These are phyloP conservation scores for Fusarium coffeatum DNA, from an alignment of 2,329 filamentous ascomycete genomes.

Conservation along the genomic window DNA sequence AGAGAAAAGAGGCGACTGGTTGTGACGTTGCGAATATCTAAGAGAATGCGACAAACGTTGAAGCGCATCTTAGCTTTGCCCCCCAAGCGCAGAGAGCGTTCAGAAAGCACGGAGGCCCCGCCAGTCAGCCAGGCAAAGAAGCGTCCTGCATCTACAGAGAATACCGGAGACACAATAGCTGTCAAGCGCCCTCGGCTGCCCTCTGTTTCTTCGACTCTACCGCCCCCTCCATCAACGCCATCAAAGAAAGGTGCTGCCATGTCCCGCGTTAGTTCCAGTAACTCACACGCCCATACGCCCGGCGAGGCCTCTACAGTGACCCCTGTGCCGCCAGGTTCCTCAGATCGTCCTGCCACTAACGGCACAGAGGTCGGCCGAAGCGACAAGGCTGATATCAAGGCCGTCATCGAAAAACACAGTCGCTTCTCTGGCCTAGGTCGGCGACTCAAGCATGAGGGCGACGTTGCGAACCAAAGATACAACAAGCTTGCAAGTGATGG, in stretches of 20 bases:
- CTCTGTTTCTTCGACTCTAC: constrained; percentile 52
- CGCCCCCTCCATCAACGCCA: constrained; percentile 63
- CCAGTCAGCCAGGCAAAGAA: constrained; percentile 57
- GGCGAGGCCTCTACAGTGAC: constrained; percentile 56
- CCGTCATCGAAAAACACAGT: constrained; percentile 52
- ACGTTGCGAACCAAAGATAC: constrained; percentile 54
- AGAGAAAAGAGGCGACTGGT: constrained; percentile 50
- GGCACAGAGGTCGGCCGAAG: constrained; percentile 48
- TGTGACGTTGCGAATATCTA: constrained; percentile 63
- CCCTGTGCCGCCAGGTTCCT: constrained; percentile 43
- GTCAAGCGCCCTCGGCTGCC: constrained; percentile 58
- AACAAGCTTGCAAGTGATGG: constrained; percentile 41
- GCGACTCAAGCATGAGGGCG: constrained; percentile 66
- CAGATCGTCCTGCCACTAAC: constrained; percentile 47
- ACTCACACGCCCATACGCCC: constrained; percentile 64
- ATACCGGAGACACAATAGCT: constrained; percentile 52
- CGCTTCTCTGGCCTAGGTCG: constrained; percentile 58
- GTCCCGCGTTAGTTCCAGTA: constrained; percentile 65
- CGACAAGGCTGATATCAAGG: constrained; percentile 43
- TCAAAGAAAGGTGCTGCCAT: constrained; percentile 63
- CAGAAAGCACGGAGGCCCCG: constrained; percentile 56
- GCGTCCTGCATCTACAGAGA: constrained; percentile 57
- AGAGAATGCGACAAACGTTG: constrained; percentile 57
- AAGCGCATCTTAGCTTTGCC: constrained; percentile 61
- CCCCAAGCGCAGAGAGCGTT: constrained; percentile 49